phyloP scores from a whole-genome alignment of 2,329 filamentous ascomycete genomes.

The Calonectria fujianensis region DNA sequence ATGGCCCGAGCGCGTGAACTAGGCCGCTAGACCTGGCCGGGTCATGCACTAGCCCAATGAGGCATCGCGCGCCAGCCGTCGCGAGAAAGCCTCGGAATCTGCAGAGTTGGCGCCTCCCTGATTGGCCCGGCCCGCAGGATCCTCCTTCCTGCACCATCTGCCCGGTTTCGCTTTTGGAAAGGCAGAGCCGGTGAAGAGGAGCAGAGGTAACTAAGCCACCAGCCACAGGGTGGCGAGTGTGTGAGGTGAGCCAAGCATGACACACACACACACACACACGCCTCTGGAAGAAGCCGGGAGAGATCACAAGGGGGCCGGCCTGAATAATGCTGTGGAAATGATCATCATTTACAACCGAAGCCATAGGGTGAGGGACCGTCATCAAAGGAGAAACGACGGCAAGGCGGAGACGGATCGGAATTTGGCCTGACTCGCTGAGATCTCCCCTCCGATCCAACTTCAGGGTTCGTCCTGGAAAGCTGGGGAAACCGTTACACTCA shows the following conservation, averaged over 20 bases:
- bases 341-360: slow-evolving; percentile 46
- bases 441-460: slow-evolving; percentile 16
- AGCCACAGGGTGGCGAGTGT: slow-evolving; percentile 57
- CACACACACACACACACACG: too few relatives aligned
- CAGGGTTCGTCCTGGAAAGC: slow-evolving; percentile 22
- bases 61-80: slow-evolving; percentile 40
- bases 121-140: slow-evolving; percentile 56
- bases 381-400: background rate
- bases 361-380: slow-evolving; percentile 1
- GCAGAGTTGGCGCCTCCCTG: slow-evolving; percentile 28
- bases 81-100: slow-evolving; percentile 58
- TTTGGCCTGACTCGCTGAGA: slow-evolving; percentile 12
- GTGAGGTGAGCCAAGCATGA: slow-evolving; percentile 24
- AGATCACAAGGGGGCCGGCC: background rate
- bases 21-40: slow-evolving; percentile 41
- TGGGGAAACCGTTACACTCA: slow-evolving; percentile 29
- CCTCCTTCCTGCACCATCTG: slow-evolving; percentile 32
- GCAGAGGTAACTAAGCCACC: background rate
- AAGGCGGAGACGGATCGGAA: slow-evolving; percentile 42
- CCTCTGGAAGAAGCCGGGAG: slow-evolving; percentile 47
- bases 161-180: background rate
- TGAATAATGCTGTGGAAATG: slow-evolving; percentile 42
- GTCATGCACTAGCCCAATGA: slow-evolving; percentile 23
- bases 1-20: slow-evolving; percentile 49
- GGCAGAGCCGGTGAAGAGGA: slow-evolving; percentile 3